Conservation (phyloP, 441 rosid species). For the Jatropha podagrica region DNA sequence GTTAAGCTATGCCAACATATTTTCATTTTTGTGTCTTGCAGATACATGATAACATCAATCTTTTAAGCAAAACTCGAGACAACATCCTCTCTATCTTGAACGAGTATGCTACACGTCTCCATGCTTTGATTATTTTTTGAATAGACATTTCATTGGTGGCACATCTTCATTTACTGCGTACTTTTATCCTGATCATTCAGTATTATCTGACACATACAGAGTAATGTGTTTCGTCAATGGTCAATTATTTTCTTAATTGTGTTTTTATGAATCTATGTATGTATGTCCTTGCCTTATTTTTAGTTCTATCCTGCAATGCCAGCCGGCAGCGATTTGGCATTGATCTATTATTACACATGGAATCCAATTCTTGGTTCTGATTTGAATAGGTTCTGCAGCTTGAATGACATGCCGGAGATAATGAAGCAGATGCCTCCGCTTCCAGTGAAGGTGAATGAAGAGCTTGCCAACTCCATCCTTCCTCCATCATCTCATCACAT, state of each 20-base stretch:
- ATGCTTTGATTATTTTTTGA: slow-evolving; percentile 7
- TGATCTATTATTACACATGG: background rate
- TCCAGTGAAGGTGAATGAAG: slow-evolving; percentile 80
- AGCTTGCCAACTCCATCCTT: slow-evolving; percentile 69
- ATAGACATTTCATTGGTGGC: background rate
- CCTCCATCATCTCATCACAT: slow-evolving; percentile 49
- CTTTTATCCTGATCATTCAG: background rate
- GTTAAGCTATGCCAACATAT: background rate
- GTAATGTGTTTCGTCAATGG: background rate
- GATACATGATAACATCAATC: slow-evolving; percentile 69
- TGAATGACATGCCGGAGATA: slow-evolving; percentile 77
- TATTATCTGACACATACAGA: background rate
- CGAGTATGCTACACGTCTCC: slow-evolving; percentile 48
- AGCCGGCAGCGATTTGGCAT: background rate
- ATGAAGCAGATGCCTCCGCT: slow-evolving; percentile 96
- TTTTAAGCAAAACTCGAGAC: slow-evolving; percentile 69
- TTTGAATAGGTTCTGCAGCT: slow-evolving; percentile 42
- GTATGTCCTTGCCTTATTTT: background rate
- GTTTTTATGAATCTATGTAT: background rate
- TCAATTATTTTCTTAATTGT: background rate
- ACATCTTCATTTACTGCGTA: background rate
- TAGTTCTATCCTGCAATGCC: background rate
- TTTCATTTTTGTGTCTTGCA: slow-evolving; percentile 33
- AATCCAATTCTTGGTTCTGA: slow-evolving; percentile 13
- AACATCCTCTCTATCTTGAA: slow-evolving; percentile 74